Evolutionary conservation across 441 rosid species (phyloP).

Genomic region (Cnidoscolus chayamansa): DNA sequence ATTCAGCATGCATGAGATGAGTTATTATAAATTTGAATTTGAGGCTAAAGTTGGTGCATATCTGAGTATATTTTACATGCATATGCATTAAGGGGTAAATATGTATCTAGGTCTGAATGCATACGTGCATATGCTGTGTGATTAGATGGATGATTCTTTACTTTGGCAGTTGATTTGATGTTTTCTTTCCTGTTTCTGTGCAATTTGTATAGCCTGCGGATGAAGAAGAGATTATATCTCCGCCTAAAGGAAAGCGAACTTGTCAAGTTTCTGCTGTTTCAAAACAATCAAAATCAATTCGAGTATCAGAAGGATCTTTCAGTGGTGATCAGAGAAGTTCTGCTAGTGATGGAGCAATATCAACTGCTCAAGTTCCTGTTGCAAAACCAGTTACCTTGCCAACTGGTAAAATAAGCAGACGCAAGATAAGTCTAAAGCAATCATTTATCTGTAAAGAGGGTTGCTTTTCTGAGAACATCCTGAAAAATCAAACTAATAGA

Average conservation of each 20-base stretch:
- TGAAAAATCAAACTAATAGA: constrained; percentile 35
- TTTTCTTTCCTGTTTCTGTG: constrained; percentile 8
- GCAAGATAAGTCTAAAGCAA: constrained; percentile 56
- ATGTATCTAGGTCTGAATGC: background rate
- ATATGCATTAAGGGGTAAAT: background rate
- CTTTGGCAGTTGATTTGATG: constrained; percentile 11
- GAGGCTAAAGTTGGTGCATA: background rate
- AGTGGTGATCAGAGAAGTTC: constrained; percentile 40
- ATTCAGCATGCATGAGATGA: constrained; percentile 8
- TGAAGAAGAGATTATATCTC: constrained; percentile 42
- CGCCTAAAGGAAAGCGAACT: constrained; percentile 41
- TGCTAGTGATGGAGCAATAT: constrained; percentile 31
- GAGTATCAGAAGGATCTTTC: constrained; percentile 37
- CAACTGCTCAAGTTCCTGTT: constrained; percentile 46
- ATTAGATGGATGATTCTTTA: background rate
- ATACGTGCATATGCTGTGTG: background rate
- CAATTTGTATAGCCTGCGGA: constrained; percentile 43
- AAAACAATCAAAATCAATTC: constrained; percentile 46
- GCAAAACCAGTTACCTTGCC: constrained; percentile 37
- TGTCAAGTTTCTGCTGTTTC: constrained; percentile 43
- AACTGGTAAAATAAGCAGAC: constrained; percentile 52
- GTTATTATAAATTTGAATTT: background rate
- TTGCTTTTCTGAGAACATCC: constrained; percentile 37
- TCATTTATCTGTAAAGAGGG: constrained; percentile 36
- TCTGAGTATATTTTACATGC: background rate